Evolutionary conservation across 495 filamentous ascomycete species (phyloP), one percentile per base, ranked within the genome.

Genomic region (Podospora conica): DNA sequence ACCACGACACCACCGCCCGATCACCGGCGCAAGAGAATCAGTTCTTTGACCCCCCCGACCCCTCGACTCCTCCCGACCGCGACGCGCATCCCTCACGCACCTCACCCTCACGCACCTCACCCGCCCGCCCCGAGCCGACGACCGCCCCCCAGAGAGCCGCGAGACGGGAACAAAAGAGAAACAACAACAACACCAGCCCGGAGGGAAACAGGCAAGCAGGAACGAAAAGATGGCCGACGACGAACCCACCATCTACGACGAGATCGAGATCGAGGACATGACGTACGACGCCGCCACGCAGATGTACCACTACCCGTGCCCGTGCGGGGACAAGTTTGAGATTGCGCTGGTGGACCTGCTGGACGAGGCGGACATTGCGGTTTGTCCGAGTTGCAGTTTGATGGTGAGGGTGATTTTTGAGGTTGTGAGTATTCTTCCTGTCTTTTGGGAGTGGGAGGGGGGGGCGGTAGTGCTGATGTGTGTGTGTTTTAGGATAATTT

Each of bases 191-290:
- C n/a, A n/a, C n/a, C n/a, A n/a, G n/a, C n/a, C n/a, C n/a, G 23
- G 55, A 57, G 53, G 12, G 18, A 5, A 55, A 20, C n/a, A n/a
- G n/a, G n/a, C n/a, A n/a, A n/a, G n/a, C n/a, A n/a, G n/a, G n/a
- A n/a, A n/a, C n/a, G 10, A 55, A 1, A 81, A 73, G 57, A 91
- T 90, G 89, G 82, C 87, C 24, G 89, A 90, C 57, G 78, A 83
- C 71, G 87, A 88, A 53, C 77, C 83, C 57, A 74, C 89, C 64
- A 90, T 96, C 72, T 98, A 98, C 82, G 95, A 98, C 78, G 94
- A 98, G 78, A 92, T 98, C 80, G 95, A 98, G 75, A 97, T 98
- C 84, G 95, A 98, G 76, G 95, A 98, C 76, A 96, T 98, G 91
- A 95, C 91, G 74, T 98, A 86, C 77, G 92, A 98, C 77, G 78